phyloP scores from a whole-genome alignment of 2,329 filamentous ascomycete genomes.

The Teratosphaeria destructans region DNA sequence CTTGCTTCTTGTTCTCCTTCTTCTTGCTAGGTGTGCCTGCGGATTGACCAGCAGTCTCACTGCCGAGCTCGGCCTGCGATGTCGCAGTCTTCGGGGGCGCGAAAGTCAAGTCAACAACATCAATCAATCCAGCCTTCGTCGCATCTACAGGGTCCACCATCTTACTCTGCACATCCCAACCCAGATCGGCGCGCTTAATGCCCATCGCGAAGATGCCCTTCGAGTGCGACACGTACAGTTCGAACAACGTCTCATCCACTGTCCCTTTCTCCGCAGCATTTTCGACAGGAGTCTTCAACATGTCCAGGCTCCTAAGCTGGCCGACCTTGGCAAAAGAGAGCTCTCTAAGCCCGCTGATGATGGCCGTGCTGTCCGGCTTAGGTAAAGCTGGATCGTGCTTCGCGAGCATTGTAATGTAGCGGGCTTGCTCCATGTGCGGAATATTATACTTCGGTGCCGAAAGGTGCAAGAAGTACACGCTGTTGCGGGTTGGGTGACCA shows the following conservation, averaged over 20 bases:
- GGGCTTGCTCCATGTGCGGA: slow-evolving; percentile 69
- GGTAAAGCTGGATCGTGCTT: slow-evolving; percentile 63
- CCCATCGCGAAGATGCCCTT: slow-evolving; percentile 87
- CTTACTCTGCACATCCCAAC: slow-evolving; percentile 86
- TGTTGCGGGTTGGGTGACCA: slow-evolving; percentile 92
- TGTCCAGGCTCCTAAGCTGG: slow-evolving; percentile 77
- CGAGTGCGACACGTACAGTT: slow-evolving; percentile 95
- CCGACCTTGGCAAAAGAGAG: slow-evolving; percentile 85
- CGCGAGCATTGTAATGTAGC: slow-evolving; percentile 70
- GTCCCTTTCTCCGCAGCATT: slow-evolving; percentile 42
- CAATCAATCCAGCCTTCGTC: slow-evolving; percentile 60
- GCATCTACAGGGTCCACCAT: slow-evolving; percentile 71
- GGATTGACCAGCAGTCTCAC: slow-evolving; percentile 10
- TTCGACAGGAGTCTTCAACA: slow-evolving; percentile 57
- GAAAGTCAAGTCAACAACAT: slow-evolving; percentile 54
- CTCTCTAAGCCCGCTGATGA: slow-evolving; percentile 93
- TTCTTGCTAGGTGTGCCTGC: slow-evolving; percentile 7
- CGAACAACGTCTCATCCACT: slow-evolving; percentile 70
- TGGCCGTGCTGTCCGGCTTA: slow-evolving; percentile 86
- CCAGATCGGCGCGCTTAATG: slow-evolving; percentile 79
- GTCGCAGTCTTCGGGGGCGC: slow-evolving; percentile 9
- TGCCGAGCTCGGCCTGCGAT: slow-evolving; percentile 7
- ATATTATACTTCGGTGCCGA: slow-evolving; percentile 90
- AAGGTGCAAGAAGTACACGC: slow-evolving; percentile 90
- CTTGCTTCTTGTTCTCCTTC: slow-evolving; percentile 15